Percentiles rank a stretch among this genome's conserved stretches.
Conservation (phyloP, 768 basidiomycete species). For the Coprinopsis cinerea region DNA sequence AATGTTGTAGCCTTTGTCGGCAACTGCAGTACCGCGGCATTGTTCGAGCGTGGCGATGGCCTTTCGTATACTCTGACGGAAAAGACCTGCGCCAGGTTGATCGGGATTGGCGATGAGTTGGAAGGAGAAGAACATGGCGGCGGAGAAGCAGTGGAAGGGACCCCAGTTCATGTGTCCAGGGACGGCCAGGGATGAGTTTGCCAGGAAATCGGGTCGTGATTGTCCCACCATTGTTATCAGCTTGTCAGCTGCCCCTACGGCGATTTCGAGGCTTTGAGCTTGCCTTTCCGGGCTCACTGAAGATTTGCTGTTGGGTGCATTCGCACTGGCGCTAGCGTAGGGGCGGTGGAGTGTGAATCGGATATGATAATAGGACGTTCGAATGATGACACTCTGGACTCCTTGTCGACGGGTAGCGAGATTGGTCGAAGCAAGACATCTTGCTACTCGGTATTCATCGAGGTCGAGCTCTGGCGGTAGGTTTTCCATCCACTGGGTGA, state of each 20-base stretch:
- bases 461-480: conserved; percentile 69
- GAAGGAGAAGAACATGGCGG: conserved; percentile 90
- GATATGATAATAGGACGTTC: conserved; percentile 73
- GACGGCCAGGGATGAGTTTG: conserved; percentile 61
- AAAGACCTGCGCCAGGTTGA: conserved; percentile 70
- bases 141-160: conserved; percentile 79
- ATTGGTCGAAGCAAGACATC: conserved; percentile 61
- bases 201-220: conserved; percentile 69
- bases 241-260: conserved; percentile 71
- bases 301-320: conserved; percentile 18
- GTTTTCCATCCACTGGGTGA: conserved; percentile 73
- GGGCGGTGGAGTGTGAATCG: conserved; percentile 82
- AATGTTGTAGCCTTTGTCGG: conserved; percentile 71
- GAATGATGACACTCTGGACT: conserved; percentile 77
- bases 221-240: conserved; percentile 74
- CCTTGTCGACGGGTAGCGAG: conserved; percentile 58
- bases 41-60: conserved; percentile 62
- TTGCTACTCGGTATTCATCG: conserved; percentile 70
- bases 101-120: conserved; percentile 77
- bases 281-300: conserved; percentile 36
- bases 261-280: conserved; percentile 62
- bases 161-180: conserved; percentile 84
- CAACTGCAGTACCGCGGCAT: conserved; percentile 56
- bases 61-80: conserved; percentile 70
- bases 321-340: conserved; percentile 46